These are phyloP conservation scores for Luffa aegyptiaca DNA, from an alignment of 306 rosid species.

Conservation along the genomic window DNA sequence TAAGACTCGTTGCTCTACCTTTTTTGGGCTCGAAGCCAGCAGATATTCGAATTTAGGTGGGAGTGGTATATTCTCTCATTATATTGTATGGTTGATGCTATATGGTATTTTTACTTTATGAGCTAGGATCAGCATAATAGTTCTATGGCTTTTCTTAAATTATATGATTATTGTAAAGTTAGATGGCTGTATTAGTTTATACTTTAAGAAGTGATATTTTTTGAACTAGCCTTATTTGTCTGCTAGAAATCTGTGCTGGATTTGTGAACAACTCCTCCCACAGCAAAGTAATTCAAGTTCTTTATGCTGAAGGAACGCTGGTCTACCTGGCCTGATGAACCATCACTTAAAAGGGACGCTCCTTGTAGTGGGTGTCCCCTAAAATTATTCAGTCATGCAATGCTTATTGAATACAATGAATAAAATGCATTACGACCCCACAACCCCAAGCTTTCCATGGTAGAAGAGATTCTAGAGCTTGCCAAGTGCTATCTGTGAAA, in stretches of 20 bases:
- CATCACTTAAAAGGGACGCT: background rate
- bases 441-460: background rate
- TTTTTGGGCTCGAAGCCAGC: constrained; percentile 1
- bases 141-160: background rate
- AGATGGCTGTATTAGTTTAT: background rate
- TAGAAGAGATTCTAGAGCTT: background rate
- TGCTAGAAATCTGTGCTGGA: background rate
- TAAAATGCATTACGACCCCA: background rate
- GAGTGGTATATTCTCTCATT: constrained; percentile 16
- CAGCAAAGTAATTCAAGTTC: background rate
- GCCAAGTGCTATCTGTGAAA: background rate
- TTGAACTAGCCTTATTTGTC: background rate
- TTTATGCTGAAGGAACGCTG: background rate
- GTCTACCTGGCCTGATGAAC: background rate
- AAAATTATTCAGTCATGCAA: background rate
- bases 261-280: background rate
- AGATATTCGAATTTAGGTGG: constrained; percentile 19
- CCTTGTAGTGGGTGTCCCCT: background rate
- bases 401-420: background rate
- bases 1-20: background rate
- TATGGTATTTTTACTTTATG: background rate
- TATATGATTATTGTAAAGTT: background rate
- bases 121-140: background rate
- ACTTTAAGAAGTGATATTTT: background rate
- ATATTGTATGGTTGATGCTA: background rate